Conservation (phyloP, 1,139 yeast species). For the Pichiaceae sp. region DNA sequence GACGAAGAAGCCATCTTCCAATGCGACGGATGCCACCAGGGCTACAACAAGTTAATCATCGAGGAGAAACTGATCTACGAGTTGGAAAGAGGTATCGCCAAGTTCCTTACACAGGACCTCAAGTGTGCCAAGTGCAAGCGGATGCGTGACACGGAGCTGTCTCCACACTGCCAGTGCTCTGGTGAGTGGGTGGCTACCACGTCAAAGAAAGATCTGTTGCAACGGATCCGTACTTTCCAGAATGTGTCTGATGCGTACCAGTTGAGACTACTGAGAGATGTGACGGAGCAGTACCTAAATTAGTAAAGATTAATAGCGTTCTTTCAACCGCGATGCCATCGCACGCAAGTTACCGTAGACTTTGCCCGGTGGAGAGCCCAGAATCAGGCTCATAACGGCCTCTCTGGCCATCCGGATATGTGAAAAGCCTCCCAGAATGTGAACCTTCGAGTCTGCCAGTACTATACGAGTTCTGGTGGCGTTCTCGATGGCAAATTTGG, state of each 20-base stretch:
- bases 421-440: constrained; percentile 92
- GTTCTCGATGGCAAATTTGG: constrained; percentile 96
- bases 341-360: constrained; percentile 96
- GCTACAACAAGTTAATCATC: constrained; percentile 57
- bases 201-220: constrained; percentile 34
- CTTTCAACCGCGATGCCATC: constrained; percentile 94
- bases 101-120: constrained; percentile 71
- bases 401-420: constrained; percentile 97
- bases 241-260: constrained; percentile 57
- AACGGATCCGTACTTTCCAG: constrained; percentile 39
- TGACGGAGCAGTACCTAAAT: constrained; percentile 15
- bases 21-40: constrained; percentile 62
- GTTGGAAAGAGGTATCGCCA: constrained; percentile 45
- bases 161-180: constrained; percentile 76
- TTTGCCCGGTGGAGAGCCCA: constrained; percentile 98
- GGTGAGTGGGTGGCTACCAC: constrained; percentile 73
- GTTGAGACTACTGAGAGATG: constrained; percentile 47
- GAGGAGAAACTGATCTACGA: constrained; percentile 75
- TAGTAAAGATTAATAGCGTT: constrained; percentile 52
- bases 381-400: constrained; percentile 85
- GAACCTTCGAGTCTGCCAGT: constrained; percentile 92
- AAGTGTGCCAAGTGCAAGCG: constrained; percentile 70
- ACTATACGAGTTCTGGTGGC: constrained; percentile 98
- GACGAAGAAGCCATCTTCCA: constrained; percentile 43
- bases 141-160: constrained; percentile 61